These are phyloP conservation scores for Pythium monospermum DNA, from an alignment of 352 stramenopile genomes.

Conservation along the genomic window DNA sequence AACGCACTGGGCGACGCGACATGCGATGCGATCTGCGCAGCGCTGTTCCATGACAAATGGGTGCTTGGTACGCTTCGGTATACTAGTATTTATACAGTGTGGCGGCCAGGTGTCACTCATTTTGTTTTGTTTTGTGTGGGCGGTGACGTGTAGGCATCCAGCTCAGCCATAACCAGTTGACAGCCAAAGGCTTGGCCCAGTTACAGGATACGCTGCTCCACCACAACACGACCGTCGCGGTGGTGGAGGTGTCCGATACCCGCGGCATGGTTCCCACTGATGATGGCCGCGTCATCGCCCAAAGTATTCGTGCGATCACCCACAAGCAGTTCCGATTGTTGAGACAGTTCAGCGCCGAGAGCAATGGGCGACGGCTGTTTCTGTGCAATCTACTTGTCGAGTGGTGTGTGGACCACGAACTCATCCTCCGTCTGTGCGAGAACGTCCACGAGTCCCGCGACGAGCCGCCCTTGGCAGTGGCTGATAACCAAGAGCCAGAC, in stretches of 20 bases:
- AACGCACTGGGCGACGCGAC: conserved; percentile 41
- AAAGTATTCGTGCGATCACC: not conserved
- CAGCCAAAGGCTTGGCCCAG: conserved; percentile 21
- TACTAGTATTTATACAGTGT: not conserved
- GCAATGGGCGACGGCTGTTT: conserved; percentile 21
- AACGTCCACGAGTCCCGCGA: not conserved
- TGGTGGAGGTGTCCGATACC: conserved; percentile 32
- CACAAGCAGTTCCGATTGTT: conserved; percentile 2
- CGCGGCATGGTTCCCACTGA: conserved; percentile 5
- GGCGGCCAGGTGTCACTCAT: not conserved
- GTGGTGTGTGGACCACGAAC: conserved; percentile 41
- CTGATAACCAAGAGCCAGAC: conserved; percentile 5
- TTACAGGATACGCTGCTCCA: conserved; percentile 34
- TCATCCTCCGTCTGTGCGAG: conserved; percentile 32
- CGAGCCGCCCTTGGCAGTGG: not conserved
- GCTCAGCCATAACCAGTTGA: conserved; percentile 37
- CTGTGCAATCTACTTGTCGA: conserved; percentile 48
- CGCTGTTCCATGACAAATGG: conserved; percentile 70
- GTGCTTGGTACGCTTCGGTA: conserved; percentile 28
- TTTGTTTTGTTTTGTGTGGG: not conserved
- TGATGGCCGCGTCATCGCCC: not conserved
- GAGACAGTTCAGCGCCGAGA: not conserved
- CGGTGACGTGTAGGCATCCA: conserved; percentile 29
- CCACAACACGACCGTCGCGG: conserved; percentile 41
- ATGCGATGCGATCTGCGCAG: conserved; percentile 33